Percentiles rank a stretch among this genome's conserved stretches.
phyloP scores from a whole-genome alignment of 768 basidiomycete species.

The Kwoniella heveanensis region DNA sequence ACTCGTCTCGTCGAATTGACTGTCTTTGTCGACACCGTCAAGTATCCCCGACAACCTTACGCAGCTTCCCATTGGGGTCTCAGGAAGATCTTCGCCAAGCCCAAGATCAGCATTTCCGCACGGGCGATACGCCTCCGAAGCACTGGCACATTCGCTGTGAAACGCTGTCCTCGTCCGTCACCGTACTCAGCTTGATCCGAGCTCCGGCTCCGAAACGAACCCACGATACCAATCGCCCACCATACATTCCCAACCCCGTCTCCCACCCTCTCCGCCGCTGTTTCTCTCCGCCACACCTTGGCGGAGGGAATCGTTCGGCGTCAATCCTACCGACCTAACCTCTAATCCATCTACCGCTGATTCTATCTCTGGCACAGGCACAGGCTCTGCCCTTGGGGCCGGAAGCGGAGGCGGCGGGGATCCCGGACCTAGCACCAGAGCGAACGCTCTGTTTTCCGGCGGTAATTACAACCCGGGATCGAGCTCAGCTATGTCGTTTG shows the following conservation, averaged over 20 bases:
- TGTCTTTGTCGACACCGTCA: no score
- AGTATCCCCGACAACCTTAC: no score
- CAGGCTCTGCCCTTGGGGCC: neutral
- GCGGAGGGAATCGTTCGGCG: constrained; percentile 1
- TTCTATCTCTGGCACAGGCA: neutral
- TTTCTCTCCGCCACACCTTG: neutral
- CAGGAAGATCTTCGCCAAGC: no score
- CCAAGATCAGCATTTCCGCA: no score
- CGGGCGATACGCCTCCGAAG: no score
- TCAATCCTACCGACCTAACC: neutral
- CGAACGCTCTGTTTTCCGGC: neutral
- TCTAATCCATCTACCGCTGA: neutral
- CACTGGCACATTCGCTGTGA: no score
- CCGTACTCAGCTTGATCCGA: no score
- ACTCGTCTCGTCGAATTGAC: no score
- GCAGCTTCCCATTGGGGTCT: no score
- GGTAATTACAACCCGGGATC: neutral
- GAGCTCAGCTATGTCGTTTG: neutral
- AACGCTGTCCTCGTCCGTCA: no score
- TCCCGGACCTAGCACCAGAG: neutral
- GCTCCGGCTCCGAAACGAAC: no score
- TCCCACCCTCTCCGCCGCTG: neutral
- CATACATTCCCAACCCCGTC: constrained; percentile 8
- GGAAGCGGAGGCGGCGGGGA: neutral
- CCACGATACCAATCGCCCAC: no score